phyloP scores from a whole-genome alignment of 2,329 filamentous ascomycete species.

The Beauveria rudraprayagi region DNA sequence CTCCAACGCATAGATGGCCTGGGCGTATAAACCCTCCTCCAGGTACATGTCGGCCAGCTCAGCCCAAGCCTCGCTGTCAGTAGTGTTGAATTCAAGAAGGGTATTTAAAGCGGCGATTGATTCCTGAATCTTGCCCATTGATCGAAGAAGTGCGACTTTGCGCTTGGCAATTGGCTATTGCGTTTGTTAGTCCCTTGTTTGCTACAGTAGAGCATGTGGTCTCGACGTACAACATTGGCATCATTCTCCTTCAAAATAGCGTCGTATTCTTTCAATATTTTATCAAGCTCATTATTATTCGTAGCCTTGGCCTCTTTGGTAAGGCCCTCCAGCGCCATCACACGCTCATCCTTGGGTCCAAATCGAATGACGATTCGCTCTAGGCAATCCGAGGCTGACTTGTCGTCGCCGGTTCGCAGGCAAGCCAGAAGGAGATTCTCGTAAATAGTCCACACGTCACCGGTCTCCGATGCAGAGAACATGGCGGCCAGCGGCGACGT shows the following conservation, averaged over 20 bases:
- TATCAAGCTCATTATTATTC: constrained; percentile 55
- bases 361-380: constrained; percentile 72
- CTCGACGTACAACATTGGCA: constrained; percentile 40
- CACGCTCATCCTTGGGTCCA: constrained; percentile 72
- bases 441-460: constrained; percentile 76
- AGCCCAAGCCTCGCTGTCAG: constrained; percentile 87
- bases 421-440: constrained; percentile 83
- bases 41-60: constrained; percentile 86
- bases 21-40: constrained; percentile 66
- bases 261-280: constrained; percentile 70
- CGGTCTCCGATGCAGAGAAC: constrained; percentile 55
- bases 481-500: constrained; percentile 46
- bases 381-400: constrained; percentile 66
- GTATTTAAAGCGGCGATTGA: constrained; percentile 66
- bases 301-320: constrained; percentile 75
- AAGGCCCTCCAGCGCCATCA: constrained; percentile 75
- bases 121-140: constrained; percentile 60
- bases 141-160: constrained; percentile 69
- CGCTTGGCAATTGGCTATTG: constrained; percentile 77
- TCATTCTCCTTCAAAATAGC: constrained; percentile 68
- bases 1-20: constrained; percentile 82
- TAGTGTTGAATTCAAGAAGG: constrained; percentile 75
- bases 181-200: not conserved
- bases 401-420: constrained; percentile 75
- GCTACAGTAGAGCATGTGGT: not conserved